Evolutionary conservation across 1,284 basidiomycete genomes (phyloP).

Genomic region (Apiotrichum domesticum): DNA sequence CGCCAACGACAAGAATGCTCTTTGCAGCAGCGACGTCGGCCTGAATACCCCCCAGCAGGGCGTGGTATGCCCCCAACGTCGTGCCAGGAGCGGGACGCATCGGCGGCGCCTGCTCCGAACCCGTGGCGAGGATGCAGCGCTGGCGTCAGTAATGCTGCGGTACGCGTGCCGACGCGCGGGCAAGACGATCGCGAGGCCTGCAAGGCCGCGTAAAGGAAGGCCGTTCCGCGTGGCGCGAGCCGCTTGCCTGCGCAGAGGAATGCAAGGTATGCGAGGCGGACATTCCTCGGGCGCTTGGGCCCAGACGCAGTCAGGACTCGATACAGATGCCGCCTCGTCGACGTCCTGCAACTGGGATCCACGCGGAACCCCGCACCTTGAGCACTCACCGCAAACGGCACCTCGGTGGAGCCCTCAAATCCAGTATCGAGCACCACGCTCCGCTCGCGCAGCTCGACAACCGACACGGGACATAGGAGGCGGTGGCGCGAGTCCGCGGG

Average conservation of each 20-base stretch:
- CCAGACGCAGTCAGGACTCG: no score
- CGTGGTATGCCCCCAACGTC: constrained; percentile 17
- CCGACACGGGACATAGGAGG: constrained; percentile 33
- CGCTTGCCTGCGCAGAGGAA: no score
- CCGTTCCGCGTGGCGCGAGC: no score
- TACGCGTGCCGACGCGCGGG: no score
- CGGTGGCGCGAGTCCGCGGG: constrained; percentile 23
- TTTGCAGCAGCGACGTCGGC: constrained; percentile 29
- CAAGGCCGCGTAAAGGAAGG: no score
- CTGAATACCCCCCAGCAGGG: constrained; percentile 26
- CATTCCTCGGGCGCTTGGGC: no score
- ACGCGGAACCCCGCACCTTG: no score
- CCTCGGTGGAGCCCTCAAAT: constrained; percentile 37
- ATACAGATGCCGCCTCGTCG: no score
- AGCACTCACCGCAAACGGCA: constrained; percentile 39
- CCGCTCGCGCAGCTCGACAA: constrained; percentile 33
- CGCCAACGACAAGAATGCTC: constrained; percentile 45
- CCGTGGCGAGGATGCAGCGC: constrained; percentile 26
- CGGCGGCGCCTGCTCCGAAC: not conserved
- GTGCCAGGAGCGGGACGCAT: constrained; percentile 3
- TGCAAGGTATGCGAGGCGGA: no score
- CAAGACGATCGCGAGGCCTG: no score
- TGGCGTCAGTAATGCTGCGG: not conserved
- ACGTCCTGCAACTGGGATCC: no score
- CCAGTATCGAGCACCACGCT: constrained; percentile 39